Base-by-base conservation (phyloP, 805 yeast species). In the Starmera dryadoides region DNA sequence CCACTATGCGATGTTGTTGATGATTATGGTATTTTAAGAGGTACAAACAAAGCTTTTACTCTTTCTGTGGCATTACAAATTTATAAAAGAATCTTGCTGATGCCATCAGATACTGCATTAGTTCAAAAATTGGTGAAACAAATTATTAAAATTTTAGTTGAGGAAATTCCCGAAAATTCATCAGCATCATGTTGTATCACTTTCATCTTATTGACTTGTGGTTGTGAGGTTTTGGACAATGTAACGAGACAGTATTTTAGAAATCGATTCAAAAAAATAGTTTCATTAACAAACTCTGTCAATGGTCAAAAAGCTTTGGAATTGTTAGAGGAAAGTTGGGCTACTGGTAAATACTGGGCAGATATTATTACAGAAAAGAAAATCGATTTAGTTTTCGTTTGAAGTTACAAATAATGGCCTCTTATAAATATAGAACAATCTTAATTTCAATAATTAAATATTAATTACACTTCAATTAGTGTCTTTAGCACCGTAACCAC, bases 401-500 rank as follows among this genome's bases (percentile, higher is more conserved):
- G n/a, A n/a, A n/a, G n/a, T n/a, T n/a, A n/a, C n/a, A n/a, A n/a
- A n/a, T n/a, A n/a, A n/a, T n/a, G n/a, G n/a, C n/a, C n/a, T n/a
- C n/a, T n/a, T n/a, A n/a, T n/a, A n/a, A n/a, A n/a, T n/a, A n/a
- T n/a, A n/a, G n/a, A n/a, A n/a, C n/a, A n/a, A n/a, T n/a, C n/a
- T n/a, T n/a, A n/a, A n/a, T n/a, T n/a, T n/a, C n/a, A n/a, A n/a
- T n/a, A n/a, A n/a, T n/a, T n/a, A n/a, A n/a, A n/a, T n/a, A n/a
- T n/a, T n/a, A n/a, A n/a, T n/a, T n/a, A n/a, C n/a, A n/a, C n/a
- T n/a, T n/a, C n/a, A n/a, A n/a, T n/a, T n/a, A n/a, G n/a, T 6
- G 23, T 21, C 9, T 21, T 6, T 21, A 9, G 23, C 30, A 28
- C 94, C 94, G 58, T 69, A 85, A 0, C 88, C 95, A 33, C 93